Conservation (phyloP, 495 filamentous ascomycete genomes). For the Staphylotrichum tortipilum region DNA sequence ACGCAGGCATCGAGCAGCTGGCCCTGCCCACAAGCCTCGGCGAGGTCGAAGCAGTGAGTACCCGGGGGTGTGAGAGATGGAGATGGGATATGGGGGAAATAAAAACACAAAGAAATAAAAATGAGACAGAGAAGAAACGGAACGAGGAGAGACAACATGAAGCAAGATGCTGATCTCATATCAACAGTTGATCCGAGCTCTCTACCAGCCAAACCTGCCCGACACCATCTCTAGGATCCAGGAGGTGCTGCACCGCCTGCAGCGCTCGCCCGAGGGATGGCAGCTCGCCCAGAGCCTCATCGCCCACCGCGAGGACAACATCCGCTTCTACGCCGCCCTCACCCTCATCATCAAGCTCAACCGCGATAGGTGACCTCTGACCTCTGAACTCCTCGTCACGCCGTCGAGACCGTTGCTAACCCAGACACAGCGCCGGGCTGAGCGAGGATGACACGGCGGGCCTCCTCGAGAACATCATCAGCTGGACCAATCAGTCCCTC, state of each 20-base stretch:
- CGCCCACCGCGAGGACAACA: slow-evolving; percentile 52
- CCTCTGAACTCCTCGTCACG: too few relatives aligned
- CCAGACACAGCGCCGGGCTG: slow-evolving; percentile 46
- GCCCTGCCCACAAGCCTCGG: slow-evolving; percentile 30
- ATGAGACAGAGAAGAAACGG: neutral
- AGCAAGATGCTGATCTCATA: neutral
- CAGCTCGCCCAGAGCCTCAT: slow-evolving; percentile 69
- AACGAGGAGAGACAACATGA: too few relatives aligned
- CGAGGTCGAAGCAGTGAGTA: slow-evolving; percentile 35
- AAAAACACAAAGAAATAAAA: too few relatives aligned
- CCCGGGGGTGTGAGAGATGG: neutral
- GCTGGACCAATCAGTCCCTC: slow-evolving; percentile 55
- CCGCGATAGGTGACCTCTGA: slow-evolving; percentile 72
- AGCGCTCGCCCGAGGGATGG: slow-evolving; percentile 76
- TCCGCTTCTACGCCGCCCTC: slow-evolving; percentile 88
- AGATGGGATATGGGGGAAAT: too few relatives aligned
- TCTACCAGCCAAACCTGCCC: slow-evolving; percentile 63
- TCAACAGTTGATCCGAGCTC: slow-evolving; percentile 48
- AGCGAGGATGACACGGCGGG: slow-evolving; percentile 50
- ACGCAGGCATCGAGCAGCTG: slow-evolving; percentile 20
- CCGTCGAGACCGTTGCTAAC: too few relatives aligned
- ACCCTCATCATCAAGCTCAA: slow-evolving; percentile 93
- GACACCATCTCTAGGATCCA: slow-evolving; percentile 59
- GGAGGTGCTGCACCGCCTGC: slow-evolving; percentile 64
- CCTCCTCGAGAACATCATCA: slow-evolving; percentile 61